Percentiles rank a stretch among this genome's conserved stretches.
phyloP scores from a whole-genome alignment of 1,284 basidiomycete species.

The Pterula multifida region DNA sequence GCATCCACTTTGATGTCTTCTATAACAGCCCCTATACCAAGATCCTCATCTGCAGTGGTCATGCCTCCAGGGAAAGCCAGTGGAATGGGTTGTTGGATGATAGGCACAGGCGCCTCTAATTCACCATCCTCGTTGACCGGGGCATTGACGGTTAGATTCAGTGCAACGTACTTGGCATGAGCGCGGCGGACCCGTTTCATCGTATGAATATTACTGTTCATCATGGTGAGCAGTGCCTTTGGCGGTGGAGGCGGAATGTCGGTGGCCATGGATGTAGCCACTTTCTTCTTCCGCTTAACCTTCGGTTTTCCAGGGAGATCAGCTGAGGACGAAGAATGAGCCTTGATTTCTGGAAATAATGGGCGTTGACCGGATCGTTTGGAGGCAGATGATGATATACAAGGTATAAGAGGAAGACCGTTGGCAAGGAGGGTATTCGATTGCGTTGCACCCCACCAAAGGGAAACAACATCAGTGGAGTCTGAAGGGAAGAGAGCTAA shows the following conservation, averaged over 20 bases:
- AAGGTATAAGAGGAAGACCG: conserved; percentile 46
- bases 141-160: conserved; percentile 27
- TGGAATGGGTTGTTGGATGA: conserved; percentile 3
- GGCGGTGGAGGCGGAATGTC: conserved; percentile 9
- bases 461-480: conserved; percentile 28
- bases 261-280: conserved; percentile 4
- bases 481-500: conserved; percentile 21
- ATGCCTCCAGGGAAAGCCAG: conserved; percentile 10
- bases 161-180: conserved; percentile 53
- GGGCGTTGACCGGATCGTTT: conserved; percentile 11
- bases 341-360: conserved; percentile 6
- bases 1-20: conserved; percentile 46
- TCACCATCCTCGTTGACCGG: conserved; percentile 13
- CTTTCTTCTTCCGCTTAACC: conserved; percentile 20
- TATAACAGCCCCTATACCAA: conserved; percentile 25
- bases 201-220: conserved; percentile 65
- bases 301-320: conserved; percentile 13
- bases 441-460: conserved; percentile 67
- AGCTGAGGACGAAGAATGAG: conserved; percentile 7
- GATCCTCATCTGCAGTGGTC: conserved; percentile 23
- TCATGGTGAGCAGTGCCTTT: conserved; percentile 36
- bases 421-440: conserved; percentile 50
- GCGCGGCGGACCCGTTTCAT: conserved; percentile 58
- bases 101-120: conserved; percentile 8
- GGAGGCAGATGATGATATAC: conserved; percentile 26